Percentiles rank a stretch among this genome's conserved stretches.
These are phyloP conservation scores for Fusarium albidum DNA, from an alignment of 2,329 filamentous ascomycete genomes.

Conservation along the genomic window DNA sequence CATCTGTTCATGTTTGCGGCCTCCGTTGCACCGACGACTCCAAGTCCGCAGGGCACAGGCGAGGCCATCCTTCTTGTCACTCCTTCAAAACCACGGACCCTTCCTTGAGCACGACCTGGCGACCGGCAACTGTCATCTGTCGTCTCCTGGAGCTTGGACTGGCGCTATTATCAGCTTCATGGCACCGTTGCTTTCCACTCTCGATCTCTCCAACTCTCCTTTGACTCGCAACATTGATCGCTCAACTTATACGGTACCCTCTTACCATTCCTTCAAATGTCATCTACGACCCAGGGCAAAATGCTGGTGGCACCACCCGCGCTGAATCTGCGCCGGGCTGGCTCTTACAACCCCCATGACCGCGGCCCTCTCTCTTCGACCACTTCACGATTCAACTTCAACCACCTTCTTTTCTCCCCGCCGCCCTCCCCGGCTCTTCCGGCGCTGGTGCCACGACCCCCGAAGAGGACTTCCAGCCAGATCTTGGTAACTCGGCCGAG, in stretches of 20 bases:
- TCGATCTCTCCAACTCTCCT: constrained; percentile 24
- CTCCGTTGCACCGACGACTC: constrained; percentile 21
- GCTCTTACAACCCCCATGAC: constrained; percentile 65
- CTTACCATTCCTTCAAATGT: constrained; percentile 45
- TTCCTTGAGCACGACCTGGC: constrained; percentile 10
- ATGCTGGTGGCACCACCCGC: constrained; percentile 63
- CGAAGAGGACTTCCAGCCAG: constrained; percentile 65
- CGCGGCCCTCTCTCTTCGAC: constrained; percentile 64
- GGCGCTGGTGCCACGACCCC: constrained; percentile 69
- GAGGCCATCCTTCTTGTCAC: constrained; percentile 19
- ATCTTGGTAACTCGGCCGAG: constrained; percentile 58
- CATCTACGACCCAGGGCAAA: constrained; percentile 54
- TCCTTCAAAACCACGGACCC: constrained; percentile 16
- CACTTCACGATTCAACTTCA: constrained; percentile 71
- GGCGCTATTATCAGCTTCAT: constrained; percentile 1
- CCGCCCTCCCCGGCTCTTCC: constrained; percentile 78
- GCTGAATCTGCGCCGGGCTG: constrained; percentile 66
- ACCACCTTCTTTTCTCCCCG: constrained; percentile 71
- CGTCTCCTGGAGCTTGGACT: constrained; percentile 6
- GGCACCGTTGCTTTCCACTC: constrained; percentile 33
- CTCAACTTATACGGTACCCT: not conserved
- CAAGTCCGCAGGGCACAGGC: constrained; percentile 20
- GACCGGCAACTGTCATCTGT: too few species aligned
- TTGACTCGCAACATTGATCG: constrained; percentile 29
- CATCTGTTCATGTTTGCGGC: constrained; percentile 9